phyloP scores from a whole-genome alignment of 164 flowering plant species.

The Piper longum region DNA sequence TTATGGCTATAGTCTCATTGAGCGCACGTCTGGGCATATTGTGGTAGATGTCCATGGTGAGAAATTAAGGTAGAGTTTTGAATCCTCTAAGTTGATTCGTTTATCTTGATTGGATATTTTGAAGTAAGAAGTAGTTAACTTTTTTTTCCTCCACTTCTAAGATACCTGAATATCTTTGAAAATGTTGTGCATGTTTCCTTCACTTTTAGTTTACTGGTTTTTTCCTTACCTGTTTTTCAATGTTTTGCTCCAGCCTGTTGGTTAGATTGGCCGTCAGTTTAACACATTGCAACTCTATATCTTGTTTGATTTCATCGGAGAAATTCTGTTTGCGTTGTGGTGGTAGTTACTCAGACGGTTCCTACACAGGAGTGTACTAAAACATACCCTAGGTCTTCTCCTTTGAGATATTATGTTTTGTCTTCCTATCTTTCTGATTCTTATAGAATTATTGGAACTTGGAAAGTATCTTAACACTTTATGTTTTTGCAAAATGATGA shows the following conservation, averaged over 20 bases:
- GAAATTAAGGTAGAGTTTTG: slow-evolving; percentile 45
- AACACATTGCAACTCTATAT: too few relatives aligned
- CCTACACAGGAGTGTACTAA: too few relatives aligned
- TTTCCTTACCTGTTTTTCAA: too few relatives aligned
- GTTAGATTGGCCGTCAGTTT: too few relatives aligned
- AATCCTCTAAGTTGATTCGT: slow-evolving; percentile 3
- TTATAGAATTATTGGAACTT: not conserved
- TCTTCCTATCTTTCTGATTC: too few relatives aligned
- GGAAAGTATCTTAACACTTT: not conserved
- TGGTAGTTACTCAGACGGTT: too few relatives aligned
- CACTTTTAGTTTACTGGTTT: not conserved
- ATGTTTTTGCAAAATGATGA: not conserved
- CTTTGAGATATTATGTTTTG: too few relatives aligned
- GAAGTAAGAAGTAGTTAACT: not conserved
- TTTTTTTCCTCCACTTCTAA: not conserved
- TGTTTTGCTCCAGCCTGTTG: too few relatives aligned
- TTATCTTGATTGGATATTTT: not conserved
- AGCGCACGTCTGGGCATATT: slow-evolving; percentile 88
- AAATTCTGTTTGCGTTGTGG: too few relatives aligned
- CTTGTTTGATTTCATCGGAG: too few relatives aligned
- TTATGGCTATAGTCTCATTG: slow-evolving; percentile 86
- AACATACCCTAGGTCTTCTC: too few relatives aligned
- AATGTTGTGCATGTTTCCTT: not conserved
- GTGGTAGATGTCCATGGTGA: slow-evolving; percentile 73
- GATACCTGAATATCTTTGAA: not conserved